Base-by-base conservation (phyloP, 305 asterid genomes). In the Rubia peregrina region DNA sequence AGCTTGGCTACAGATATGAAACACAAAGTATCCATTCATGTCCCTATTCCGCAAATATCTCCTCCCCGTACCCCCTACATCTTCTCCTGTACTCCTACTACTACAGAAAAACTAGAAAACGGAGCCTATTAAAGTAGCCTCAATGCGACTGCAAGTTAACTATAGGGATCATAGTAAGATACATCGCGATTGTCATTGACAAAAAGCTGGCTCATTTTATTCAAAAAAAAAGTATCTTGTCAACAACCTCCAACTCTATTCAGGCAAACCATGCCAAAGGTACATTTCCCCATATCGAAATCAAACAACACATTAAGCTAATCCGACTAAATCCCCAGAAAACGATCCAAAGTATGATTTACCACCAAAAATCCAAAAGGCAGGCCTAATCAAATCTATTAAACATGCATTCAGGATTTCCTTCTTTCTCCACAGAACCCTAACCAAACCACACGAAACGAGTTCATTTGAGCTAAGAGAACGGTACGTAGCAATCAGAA, bases 1-100 rank as follows among this genome's bases (percentile, higher is more conserved):
- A 67, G 9, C 42, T 48, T 14, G 33, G 30, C 63, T 24, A 33
- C 33, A 51, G 16, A 10, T n/a, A 21, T 68, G 33, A 0, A 51
- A 24, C 72, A 68, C 48, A 51, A n/a, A 44, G 40, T 30, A 60
- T 61, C 30, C 42, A 70, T 46, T 21, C 65, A 41, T 40, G 56
- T n/a, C 21, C 21, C 36, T 42, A 7, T 6, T 41, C 67, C 10
- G 40, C 46, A 19, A 5, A 40, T 36, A 19, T 17, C 24, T 62
- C 67, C 67, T 36, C 46, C 13, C 40, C 65, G 10, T 9, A 17
- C 0, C 33, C 13, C 69, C 63, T 19, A 68, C 30, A 6, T 9
- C 19, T n/a, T 51, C 17, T 68, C 8, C 24, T 49, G 9, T 3
- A 67, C 17, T 0, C 36, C 3, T 55, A 17, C 5, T 17, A 44